Base-by-base conservation (phyloP, 78 protist species). In the Emiliania huxleyi region DNA sequence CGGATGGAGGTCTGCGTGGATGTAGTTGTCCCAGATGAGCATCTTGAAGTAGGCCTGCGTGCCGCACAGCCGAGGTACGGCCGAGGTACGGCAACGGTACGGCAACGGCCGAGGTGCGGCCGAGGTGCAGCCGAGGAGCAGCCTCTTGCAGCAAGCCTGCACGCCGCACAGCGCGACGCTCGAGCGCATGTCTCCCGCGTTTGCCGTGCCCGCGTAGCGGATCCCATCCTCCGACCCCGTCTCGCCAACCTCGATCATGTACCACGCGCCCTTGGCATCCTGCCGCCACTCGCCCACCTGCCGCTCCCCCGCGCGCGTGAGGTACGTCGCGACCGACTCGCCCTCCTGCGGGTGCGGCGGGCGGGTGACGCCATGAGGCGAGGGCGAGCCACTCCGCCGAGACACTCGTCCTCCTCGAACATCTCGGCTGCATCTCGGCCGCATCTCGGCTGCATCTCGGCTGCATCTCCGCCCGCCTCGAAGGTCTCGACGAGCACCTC, bases 401-500 rank as follows among this genome's bases (percentile, higher is more conserved):
- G n/a, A n/a, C n/a, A n/a, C n/a, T n/a, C n/a, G n/a, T n/a, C n/a
- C n/a, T n/a, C n/a, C n/a, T n/a, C 88, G 1, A n/a, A n/a, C n/a
- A n/a, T n/a, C n/a, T n/a, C n/a, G n/a, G n/a, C n/a, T n/a, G n/a
- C n/a, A n/a, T n/a, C n/a, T n/a, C n/a, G n/a, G n/a, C n/a, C n/a
- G n/a, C n/a, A n/a, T n/a, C n/a, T n/a, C n/a, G n/a, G n/a, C n/a
- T n/a, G n/a, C n/a, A n/a, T n/a, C n/a, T n/a, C n/a, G n/a, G n/a
- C n/a, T n/a, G n/a, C n/a, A n/a, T 91, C 94, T 44, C n/a, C 83
- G 38, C 73, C 93, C 29, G 0, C 49, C 75, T 87, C 91, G 79
- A 75, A 93, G 15, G 93, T 83, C 91, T 94, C 95, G n/a, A 93
- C 90, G 38, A 94, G 46, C 40, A 94, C 94, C n/a, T n/a, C 38